Base-by-base conservation (phyloP, 2,329 filamentous ascomycete genomes). In the Aureobasidium leucospermi region DNA sequence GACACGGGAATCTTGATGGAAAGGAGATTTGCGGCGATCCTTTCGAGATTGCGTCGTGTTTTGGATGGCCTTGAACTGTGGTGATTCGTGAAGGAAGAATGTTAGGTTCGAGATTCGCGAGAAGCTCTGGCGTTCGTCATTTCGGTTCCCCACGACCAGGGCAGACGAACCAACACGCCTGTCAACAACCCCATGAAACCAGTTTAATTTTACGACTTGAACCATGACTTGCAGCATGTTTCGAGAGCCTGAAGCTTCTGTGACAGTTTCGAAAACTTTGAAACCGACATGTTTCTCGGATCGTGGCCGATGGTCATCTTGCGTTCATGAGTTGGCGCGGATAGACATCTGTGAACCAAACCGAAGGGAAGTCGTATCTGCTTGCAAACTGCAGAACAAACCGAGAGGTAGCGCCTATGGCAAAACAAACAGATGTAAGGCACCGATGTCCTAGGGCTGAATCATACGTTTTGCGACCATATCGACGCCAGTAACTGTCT, bases 1-100 rank as follows among this genome's bases (percentile, higher is more conserved):
- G 51, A 55, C 51, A 19, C 51, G 28, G 39, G 38, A 55, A 43
- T 8, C 34, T 15, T 23, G 48, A 31, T 41, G 48, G 7, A 36
- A 52, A 52, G 48, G 48, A 52, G 48, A 52, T 52, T 52, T 41
- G 48, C 36, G 36, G 39, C 48, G 48, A 52, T 52, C 48, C 48
- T 52, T 39, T 23, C 23, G 48, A 52, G 38, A 41, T 52, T 52
- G 31, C 34, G 4, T 19, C 31, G 32, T 52, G 23, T 41, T 39
- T 36, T 52, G 48, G 36, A 31, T 11, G 48, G 34, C 48, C 48
- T 41, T 41, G 34, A 13, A 32, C 23, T 39, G 36, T 52, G 36
- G 31, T 41, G 19, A 19, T 19, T 19, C 19, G 19, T 19, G 39
- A 55, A 55, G 29, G 11, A 16, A n/a, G 34, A 43, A 42, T 9